A percentile compares a stretch with the other conserved stretches of the same genome.
Evolutionary conservation across 179 eudicot species (phyloP).

Genomic region (Silene noctiflora): DNA sequence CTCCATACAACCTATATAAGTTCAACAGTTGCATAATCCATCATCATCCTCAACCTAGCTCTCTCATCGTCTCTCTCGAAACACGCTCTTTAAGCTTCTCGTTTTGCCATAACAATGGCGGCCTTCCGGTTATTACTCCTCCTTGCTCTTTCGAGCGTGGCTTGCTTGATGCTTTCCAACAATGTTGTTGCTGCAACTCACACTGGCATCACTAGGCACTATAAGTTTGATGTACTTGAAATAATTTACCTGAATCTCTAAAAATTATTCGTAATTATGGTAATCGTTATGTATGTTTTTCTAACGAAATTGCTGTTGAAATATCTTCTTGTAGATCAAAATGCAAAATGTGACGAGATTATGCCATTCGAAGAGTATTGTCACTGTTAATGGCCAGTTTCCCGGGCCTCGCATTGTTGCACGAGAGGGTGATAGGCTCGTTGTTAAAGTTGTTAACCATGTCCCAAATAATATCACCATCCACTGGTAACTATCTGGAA

Average conservation of each 20-base stretch:
- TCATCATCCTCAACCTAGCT: not conserved
- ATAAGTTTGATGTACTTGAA: constrained; percentile 32
- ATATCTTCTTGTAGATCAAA: constrained; percentile 22
- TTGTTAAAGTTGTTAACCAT: constrained; percentile 31
- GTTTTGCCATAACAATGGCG: constrained; percentile 9
- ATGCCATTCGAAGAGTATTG: constrained; percentile 36
- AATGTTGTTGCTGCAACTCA: constrained; percentile 20
- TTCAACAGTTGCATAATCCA: not conserved
- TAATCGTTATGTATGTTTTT: not conserved
- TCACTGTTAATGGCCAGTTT: constrained; percentile 37
- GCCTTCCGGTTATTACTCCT: not conserved
- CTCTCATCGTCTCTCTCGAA: constrained; percentile 8
- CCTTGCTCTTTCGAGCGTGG: constrained; percentile 14
- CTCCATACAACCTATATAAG: constrained; percentile 20
- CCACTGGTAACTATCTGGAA: constrained; percentile 27
- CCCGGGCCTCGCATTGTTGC: constrained; percentile 42
- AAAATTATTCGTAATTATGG: not conserved
- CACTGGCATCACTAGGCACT: constrained; percentile 32
- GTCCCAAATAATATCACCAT: constrained; percentile 29
- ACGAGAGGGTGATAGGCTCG: constrained; percentile 33
- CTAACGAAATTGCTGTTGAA: not conserved
- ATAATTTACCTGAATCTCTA: not conserved
- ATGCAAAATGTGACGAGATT: constrained; percentile 34
- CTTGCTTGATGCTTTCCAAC: constrained; percentile 5
- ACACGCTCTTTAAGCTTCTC: not conserved